phyloP scores from a whole-genome alignment of 306 rosid genomes.

The Lathyrus tuberosus region DNA sequence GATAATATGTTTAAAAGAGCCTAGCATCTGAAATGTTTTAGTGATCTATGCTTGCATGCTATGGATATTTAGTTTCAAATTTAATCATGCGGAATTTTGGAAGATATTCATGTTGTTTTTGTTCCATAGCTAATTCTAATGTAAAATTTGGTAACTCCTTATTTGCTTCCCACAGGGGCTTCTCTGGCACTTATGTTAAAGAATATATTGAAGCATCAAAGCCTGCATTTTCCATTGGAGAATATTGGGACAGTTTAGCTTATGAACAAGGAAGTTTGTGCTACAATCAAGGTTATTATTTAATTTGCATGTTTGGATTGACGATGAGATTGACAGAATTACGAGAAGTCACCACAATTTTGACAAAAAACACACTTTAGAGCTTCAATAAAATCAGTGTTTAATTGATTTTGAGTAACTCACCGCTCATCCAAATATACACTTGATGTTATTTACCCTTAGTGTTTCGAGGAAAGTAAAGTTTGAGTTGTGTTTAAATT shows the following conservation, averaged over 20 bases:
- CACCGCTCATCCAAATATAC: too few relatives aligned
- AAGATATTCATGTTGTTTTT: slow-evolving; percentile 26
- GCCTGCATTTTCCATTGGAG: slow-evolving; percentile 81
- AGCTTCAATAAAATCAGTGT: too few relatives aligned
- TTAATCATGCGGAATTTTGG: neutral
- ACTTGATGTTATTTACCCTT: slow-evolving; percentile 25
- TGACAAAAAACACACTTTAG: too few relatives aligned
- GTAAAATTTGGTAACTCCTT: slow-evolving; percentile 29
- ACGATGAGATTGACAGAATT: too few relatives aligned
- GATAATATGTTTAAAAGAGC: slow-evolving; percentile 28
- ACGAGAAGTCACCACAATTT: too few relatives aligned
- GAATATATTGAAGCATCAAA: slow-evolving; percentile 73
- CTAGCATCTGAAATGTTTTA: slow-evolving; percentile 14
- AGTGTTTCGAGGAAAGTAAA: slow-evolving; percentile 8
- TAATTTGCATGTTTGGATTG: too few relatives aligned
- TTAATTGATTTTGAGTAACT: too few relatives aligned
- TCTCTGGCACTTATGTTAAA: slow-evolving; percentile 68
- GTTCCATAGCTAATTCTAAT: slow-evolving; percentile 20
- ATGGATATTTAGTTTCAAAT: slow-evolving; percentile 14
- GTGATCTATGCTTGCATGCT: slow-evolving; percentile 8
- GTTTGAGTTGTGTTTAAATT: neutral
- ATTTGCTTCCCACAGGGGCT: slow-evolving; percentile 60
- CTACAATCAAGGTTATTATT: slow-evolving; percentile 69
- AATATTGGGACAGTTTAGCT: slow-evolving; percentile 78
- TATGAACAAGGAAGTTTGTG: slow-evolving; percentile 70